Percentiles rank a stretch among this genome's conserved stretches.
Conservation (phyloP, 2,329 filamentous ascomycete genomes). For the Balansia obtecta region DNA sequence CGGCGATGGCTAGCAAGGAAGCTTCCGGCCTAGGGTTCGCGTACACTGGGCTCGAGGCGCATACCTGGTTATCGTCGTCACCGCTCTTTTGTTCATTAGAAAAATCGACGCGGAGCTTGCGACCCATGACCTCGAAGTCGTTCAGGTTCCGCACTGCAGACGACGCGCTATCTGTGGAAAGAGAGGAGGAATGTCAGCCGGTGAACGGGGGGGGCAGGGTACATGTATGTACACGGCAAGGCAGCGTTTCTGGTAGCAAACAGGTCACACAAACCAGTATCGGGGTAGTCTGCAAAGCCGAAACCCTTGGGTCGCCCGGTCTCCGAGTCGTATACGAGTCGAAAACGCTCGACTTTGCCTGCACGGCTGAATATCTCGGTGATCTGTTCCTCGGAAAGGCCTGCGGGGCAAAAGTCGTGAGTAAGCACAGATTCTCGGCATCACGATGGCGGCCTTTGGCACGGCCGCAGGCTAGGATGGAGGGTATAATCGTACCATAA, state of each 20-base stretch:
- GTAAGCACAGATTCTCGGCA: slow-evolving; percentile 10
- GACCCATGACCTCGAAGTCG: slow-evolving; percentile 87
- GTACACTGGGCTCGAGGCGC: not conserved
- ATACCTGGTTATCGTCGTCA: slow-evolving; percentile 32
- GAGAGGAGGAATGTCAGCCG: slow-evolving; percentile 8
- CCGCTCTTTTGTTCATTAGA: slow-evolving; percentile 79
- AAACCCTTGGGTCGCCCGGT: slow-evolving; percentile 93
- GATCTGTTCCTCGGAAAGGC: slow-evolving; percentile 91
- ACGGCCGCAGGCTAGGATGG: not conserved
- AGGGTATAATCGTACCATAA: slow-evolving; percentile 53
- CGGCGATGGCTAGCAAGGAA: not conserved
- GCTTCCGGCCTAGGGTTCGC: not conserved
- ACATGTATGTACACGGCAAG: not conserved
- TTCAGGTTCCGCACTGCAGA: slow-evolving; percentile 93
- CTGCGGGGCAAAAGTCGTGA: slow-evolving; percentile 34
- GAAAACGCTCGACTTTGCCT: slow-evolving; percentile 82
- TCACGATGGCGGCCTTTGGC: not conserved
- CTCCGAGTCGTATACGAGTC: slow-evolving; percentile 89
- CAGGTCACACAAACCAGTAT: slow-evolving; percentile 49
- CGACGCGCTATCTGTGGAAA: slow-evolving; percentile 55
- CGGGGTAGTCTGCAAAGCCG: slow-evolving; percentile 91
- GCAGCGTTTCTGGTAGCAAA: not conserved
- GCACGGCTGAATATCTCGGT: slow-evolving; percentile 84
- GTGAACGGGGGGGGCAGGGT: not conserved
- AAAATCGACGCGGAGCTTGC: slow-evolving; percentile 90